Base-by-base conservation (phyloP, 371 early-diverging fungal genomes). In the Quaeritorhiza haematococci region DNA sequence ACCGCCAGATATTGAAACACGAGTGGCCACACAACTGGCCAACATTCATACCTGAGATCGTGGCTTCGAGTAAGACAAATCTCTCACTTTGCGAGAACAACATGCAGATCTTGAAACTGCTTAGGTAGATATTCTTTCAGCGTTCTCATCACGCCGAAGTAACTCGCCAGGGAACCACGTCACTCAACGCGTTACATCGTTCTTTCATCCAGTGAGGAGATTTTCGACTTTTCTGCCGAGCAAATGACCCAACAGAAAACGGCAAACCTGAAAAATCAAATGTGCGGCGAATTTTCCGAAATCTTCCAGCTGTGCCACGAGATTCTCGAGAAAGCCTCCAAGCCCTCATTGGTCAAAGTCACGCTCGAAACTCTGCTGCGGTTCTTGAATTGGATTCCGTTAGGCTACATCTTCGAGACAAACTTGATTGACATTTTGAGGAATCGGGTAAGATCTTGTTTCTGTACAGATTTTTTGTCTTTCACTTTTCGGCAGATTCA, bases 11-110 rank as follows among this genome's bases (percentile, higher is more conserved):
- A 45, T 76, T 99, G 56, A 99, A 99, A 74, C 96, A 98, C 73
- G 99, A 99, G 68, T 99, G 99, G 99, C 99, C 99, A 17, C 89
- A 92, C 56, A 92, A 96, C 65, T 99, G 99, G 99, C 99, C 99
- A 3, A 84, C 84, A 19, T 99, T 99, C 70, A 98, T 99, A 59
- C 89, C 94, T 24, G 99, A 99, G 69, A 89, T 99, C 61, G 92
- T 99, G 19, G 72, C 73, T n/a, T 91, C 95, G 6, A 92, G 94
- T 69, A 86, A 90, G 66, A 84, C 90, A 6, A 94, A 89, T 59
- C 80, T 98, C 21, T 77, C 91, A 0, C 79, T 99, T 10, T 99
- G 99, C 69, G 96, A 93, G 66, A 99, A 99, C 83, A 98, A 98
- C 71, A 96, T 99, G 92, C 87, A 87, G 43, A 98, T 99, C 55